A percentile compares a stretch with the other conserved stretches of the same genome.
phyloP scores from a whole-genome alignment of 1,284 basidiomycete genomes.

The Porodaedalea pini region DNA sequence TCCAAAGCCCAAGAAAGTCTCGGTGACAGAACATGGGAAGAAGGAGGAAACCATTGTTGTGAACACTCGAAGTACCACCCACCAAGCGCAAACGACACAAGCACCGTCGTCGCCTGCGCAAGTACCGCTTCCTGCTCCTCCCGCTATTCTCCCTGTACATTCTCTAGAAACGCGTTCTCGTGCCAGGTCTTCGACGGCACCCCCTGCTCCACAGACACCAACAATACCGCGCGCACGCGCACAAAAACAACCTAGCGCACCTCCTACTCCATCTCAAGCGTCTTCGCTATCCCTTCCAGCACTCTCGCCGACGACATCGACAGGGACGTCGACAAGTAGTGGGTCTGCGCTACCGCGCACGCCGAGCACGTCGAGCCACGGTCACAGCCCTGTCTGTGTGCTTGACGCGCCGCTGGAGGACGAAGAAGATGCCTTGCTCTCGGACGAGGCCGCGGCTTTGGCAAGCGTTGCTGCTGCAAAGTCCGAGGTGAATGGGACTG shows the following conservation, averaged over 20 bases:
- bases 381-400: not conserved
- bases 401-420: conserved; percentile 1
- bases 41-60: too few relatives aligned
- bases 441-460: not conserved
- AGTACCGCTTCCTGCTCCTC: not conserved
- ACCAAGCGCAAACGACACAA: not conserved
- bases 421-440: not conserved
- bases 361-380: conserved; percentile 8
- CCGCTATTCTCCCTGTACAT: not conserved
- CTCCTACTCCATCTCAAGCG: not conserved
- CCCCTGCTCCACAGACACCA: not conserved
- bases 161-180: not conserved
- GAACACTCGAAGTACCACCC: not conserved
- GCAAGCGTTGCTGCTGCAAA: not conserved
- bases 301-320: conserved; percentile 3
- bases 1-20: not conserved
- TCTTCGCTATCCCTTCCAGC: not conserved
- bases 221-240: not conserved
- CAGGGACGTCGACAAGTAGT: not conserved
- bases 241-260: not conserved
- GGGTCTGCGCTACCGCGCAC: conserved; percentile 2
- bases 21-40: not conserved
- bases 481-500: too few relatives aligned
- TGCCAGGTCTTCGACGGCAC: not conserved
- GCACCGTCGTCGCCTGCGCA: not conserved